Percentiles rank a stretch among this genome's conserved stretches.
These are phyloP conservation scores for Cucurbitaria berberidis DNA, from an alignment of 2,329 filamentous ascomycete species.

Conservation along the genomic window DNA sequence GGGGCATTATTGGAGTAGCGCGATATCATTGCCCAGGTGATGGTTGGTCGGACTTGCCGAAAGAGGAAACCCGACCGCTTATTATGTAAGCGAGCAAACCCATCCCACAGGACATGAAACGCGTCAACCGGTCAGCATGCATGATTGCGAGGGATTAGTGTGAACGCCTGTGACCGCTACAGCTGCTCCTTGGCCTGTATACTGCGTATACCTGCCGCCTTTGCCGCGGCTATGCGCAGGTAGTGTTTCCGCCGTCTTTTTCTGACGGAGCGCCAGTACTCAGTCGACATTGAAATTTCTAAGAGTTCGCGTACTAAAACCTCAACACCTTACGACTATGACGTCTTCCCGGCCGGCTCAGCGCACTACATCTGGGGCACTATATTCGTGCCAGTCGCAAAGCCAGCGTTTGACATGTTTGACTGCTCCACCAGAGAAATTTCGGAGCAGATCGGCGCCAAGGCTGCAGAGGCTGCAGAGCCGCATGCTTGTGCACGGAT, in stretches of 20 bases:
- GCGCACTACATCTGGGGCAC: background rate
- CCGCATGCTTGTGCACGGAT: conserved; percentile 33
- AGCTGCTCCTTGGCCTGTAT: no score
- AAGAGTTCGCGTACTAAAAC: background rate
- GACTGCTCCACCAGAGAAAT: conserved; percentile 19
- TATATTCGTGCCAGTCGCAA: conserved; percentile 15
- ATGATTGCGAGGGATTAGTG: background rate
- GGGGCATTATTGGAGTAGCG: background rate
- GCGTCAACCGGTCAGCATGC: background rate
- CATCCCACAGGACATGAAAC: background rate
- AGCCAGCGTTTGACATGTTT: conserved; percentile 17
- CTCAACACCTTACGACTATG: conserved; percentile 8
- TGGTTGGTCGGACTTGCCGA: background rate
- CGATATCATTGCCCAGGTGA: background rate
- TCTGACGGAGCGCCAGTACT: no score
- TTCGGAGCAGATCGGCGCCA: conserved; percentile 36
- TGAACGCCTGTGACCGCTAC: background rate
- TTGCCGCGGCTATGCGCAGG: no score
- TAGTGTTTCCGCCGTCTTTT: no score
- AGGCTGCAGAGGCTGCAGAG: conserved; percentile 38
- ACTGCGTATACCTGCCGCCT: no score
- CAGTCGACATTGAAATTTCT: no score
- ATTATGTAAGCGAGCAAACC: background rate
- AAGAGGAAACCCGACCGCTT: background rate
- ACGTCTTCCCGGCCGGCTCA: conserved; percentile 19